Percentiles rank a stretch among this genome's conserved stretches.
Conservation (phyloP, 768 basidiomycete species). For the Mycena rebaudengoi region DNA sequence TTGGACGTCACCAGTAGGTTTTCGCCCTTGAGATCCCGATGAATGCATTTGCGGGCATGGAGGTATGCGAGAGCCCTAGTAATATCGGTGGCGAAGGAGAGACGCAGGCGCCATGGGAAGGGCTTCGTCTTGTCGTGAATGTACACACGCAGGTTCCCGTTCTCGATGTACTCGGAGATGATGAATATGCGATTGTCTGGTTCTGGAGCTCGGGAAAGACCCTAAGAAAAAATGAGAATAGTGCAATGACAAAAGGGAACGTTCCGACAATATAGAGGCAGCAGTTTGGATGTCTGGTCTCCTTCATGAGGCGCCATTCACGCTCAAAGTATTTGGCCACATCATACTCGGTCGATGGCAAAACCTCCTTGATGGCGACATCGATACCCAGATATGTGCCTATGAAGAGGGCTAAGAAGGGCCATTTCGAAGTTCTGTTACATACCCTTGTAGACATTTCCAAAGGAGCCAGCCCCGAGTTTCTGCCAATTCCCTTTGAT, state of each 20-base stretch:
- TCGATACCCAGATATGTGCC: slow-evolving; percentile 94
- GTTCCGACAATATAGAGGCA: slow-evolving; percentile 12
- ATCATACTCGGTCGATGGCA: slow-evolving; percentile 91
- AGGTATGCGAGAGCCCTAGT: slow-evolving; percentile 96
- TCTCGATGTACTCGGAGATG: slow-evolving; percentile 94
- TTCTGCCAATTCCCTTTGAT: slow-evolving; percentile 91
- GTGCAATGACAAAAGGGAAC: slow-evolving; percentile 80
- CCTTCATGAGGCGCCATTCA: slow-evolving; percentile 98
- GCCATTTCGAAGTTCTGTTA: slow-evolving; percentile 10
- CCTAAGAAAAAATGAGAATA: slow-evolving; percentile 93
- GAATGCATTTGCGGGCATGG: slow-evolving; percentile 90
- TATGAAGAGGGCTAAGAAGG: slow-evolving; percentile 37
- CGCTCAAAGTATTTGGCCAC: slow-evolving; percentile 97
- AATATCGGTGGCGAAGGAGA: slow-evolving; percentile 96
- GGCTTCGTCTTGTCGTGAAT: slow-evolving; percentile 86
- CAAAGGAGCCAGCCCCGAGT: slow-evolving; percentile 92
- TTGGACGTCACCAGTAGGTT: slow-evolving; percentile 96
- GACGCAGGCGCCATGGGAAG: slow-evolving; percentile 92
- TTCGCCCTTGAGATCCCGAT: slow-evolving; percentile 95
- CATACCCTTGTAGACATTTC: slow-evolving; percentile 91
- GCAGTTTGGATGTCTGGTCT: slow-evolving; percentile 27
- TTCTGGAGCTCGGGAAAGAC: slow-evolving; percentile 81
- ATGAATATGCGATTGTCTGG: slow-evolving; percentile 91
- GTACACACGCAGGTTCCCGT: slow-evolving; percentile 89
- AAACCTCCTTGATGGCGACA: slow-evolving; percentile 95